Conservation (phyloP, 1,284 basidiomycete genomes). For the Pholiota adiposa region DNA sequence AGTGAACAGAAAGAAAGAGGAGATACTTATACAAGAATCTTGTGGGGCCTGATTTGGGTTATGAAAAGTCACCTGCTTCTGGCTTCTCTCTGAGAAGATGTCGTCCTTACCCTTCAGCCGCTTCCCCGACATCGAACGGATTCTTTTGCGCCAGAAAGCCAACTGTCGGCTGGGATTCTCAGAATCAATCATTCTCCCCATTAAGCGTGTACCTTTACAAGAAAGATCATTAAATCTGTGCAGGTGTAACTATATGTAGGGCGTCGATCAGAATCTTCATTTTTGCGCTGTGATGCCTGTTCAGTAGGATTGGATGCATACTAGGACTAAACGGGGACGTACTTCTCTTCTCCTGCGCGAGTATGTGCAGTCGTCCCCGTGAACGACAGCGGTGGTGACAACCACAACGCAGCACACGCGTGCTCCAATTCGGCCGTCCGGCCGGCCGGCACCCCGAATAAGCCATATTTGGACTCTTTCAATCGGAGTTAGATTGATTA, state of each 20-base stretch:
- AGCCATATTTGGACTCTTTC: not conserved
- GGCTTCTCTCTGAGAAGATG: conserved; percentile 4
- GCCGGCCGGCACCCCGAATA: not conserved
- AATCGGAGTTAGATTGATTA: not conserved
- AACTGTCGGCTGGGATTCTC: not conserved
- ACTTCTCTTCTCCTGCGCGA: not conserved
- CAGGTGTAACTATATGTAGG: too few species aligned
- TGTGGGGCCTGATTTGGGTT: conserved; percentile 2
- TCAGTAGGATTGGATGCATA: not conserved
- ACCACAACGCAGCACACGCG: not conserved
- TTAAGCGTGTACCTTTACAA: conserved; percentile 6
- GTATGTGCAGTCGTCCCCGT: not conserved
- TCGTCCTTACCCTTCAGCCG: not conserved
- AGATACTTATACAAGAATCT: conserved; percentile 3
- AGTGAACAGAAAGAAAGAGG: not conserved
- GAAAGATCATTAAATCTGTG: not conserved
- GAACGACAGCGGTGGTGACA: not conserved
- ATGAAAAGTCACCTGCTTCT: conserved; percentile 14
- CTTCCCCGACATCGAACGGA: not conserved
- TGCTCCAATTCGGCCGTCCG: not conserved
- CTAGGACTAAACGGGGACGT: not conserved
- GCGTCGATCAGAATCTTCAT: not conserved
- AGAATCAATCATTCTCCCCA: conserved; percentile 6
- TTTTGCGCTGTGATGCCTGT: not conserved
- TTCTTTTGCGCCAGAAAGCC: conserved; percentile 1